Conservation (phyloP, 108 stramenopile genomes). For the Pseudonitzschia multistriata region DNA sequence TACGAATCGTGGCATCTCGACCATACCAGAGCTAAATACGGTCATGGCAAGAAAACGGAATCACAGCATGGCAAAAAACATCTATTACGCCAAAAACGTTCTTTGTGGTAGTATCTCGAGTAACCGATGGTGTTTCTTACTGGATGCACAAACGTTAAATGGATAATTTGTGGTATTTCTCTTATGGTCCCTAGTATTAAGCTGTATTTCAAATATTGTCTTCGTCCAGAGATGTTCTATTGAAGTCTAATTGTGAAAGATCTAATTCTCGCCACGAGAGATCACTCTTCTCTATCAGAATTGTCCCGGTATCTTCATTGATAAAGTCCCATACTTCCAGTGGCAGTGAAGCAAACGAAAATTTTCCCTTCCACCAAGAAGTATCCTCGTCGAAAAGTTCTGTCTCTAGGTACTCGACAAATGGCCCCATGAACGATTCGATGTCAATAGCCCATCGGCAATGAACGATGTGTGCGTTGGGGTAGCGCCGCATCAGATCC, state of each 20-base stretch:
- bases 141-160: too few species aligned
- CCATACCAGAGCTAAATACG: too few species aligned
- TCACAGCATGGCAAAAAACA: too few species aligned
- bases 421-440: slow-evolving; percentile 14
- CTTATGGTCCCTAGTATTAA: too few species aligned
- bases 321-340: slow-evolving; percentile 35
- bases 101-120: too few species aligned
- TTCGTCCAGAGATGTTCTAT: too few species aligned
- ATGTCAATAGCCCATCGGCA: slow-evolving; percentile 32
- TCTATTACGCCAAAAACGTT: too few species aligned
- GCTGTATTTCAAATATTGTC: too few species aligned
- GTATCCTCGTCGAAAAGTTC: slow-evolving; percentile 5
- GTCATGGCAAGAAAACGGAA: too few species aligned
- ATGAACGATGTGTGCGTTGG: slow-evolving; percentile 27
- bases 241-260: slow-evolving; percentile 12
- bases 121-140: too few species aligned
- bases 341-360: slow-evolving; percentile 32
- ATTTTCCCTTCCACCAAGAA: slow-evolving; percentile 14
- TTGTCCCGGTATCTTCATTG: slow-evolving; percentile 27
- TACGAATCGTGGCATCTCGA: too few species aligned
- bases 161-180: too few species aligned
- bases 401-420: slow-evolving; percentile 19
- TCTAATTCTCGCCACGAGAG: slow-evolving; percentile 30
- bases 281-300: slow-evolving; percentile 14
- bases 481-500: slow-evolving; percentile 37